Evolutionary conservation across 2,329 filamentous ascomycete species (phyloP), one percentile per base, ranked within the genome.

Genomic region (Venturia effusa): DNA sequence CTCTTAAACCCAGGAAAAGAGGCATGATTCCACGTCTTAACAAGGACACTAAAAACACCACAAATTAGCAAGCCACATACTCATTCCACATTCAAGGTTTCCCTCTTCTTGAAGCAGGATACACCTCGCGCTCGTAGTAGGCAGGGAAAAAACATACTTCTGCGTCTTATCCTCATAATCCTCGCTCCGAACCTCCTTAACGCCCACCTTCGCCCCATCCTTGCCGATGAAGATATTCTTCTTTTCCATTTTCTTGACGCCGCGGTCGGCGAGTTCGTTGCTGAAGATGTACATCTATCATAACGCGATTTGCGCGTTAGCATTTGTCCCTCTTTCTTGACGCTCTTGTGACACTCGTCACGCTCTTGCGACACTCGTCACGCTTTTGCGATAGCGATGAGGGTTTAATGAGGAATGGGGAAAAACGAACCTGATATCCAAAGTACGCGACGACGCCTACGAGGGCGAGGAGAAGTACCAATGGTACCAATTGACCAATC

Each of bases 221-320:
- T 89, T 90, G 45, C 86, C 87, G 74, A 91, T 88, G 48, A 85
- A 79, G 64, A 92, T 83, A 72, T 92, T 88, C 78, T 88, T 89
- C 77, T 84, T 84, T 73, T 87, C 85, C 83, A 92, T 88, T 71
- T 84, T 84, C 74, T 87, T 80, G 60, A 82, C 83, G 59, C 88
- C 87, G 65, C 83, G 80, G 66, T 84, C 79, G 66, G 84, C 82
- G 69, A 92, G 86, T 73, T 88, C 82, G 75, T 79, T 80, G 64
- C 83, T 80, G 75, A 85, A 85, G 63, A 88, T 75, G 75, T 88
- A 92, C 73, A 92, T 81, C 73, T 79, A 34, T 15, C 24, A 22
- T 22, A 6, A 41, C 60, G 39, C 60, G 24, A 15, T 30, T 30
- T 19, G 39, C 22, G 5, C 17, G 24, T 45, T 22, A 45, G 41